Evolutionary conservation across 2,329 filamentous ascomycete genomes (phyloP), one percentile per base, ranked within the genome.

Genomic region (Botrytis squamosa): DNA sequence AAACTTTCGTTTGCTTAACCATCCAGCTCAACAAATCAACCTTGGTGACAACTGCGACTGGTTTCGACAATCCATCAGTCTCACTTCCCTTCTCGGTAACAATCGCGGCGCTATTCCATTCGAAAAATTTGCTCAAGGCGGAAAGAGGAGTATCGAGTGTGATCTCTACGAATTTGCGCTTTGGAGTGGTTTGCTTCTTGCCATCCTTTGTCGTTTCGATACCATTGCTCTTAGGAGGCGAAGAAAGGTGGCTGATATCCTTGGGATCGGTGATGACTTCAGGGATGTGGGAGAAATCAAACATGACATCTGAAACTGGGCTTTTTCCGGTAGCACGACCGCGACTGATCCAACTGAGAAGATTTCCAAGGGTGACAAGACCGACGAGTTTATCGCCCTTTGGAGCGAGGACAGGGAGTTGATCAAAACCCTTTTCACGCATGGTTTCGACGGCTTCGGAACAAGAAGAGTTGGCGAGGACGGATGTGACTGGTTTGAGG

Each of bases 401-500:
- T 29, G 90, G 85, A 0, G 90, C 87, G 14, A 97, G 91, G 25
- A 99, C 96, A 62, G 96, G 96, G 60, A 99, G 91, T 84, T 99
- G 97, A 81, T 99, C 97, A 82, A 98, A 99, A 76, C 94, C 94
- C 85, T 96, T 97, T 81, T 99, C 96, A 78, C 95, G 93, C 96
- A 99, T 98, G 75, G 93, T 95, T 85, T 99, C 96, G 77, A 98
- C 94, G 71, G 97, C 96, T 77, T 95, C 93, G 76, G 93, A 88
- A 84, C 95, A 97, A 4, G 89, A 84, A 46, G 91, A 91, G 71
- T 87, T 87, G 42, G 91, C 87, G 38, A 90, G 85, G 72, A 99
- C 89, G 14, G 95, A 97, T 40, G 94, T 97, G 74, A 99, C 93
- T 52, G 96, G 96, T 85, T 98, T 99, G 74, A 99, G 87, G 75